Evolutionary conservation across 2,329 filamentous ascomycete species (phyloP).

Genomic region (Xylariaceae sp.): DNA sequence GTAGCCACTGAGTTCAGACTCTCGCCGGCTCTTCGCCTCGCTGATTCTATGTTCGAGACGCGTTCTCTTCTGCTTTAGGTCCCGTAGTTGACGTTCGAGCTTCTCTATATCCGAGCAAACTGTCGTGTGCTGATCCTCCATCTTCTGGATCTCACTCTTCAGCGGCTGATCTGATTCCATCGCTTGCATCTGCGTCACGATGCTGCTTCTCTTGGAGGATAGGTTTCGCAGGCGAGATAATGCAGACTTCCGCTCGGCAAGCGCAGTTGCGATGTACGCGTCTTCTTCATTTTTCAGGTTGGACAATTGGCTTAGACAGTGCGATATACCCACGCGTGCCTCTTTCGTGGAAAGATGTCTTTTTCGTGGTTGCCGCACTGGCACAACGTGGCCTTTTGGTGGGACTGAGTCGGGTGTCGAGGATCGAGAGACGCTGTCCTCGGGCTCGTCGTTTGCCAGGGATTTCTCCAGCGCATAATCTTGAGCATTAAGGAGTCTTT

Average conservation of each 20-base stretch:
- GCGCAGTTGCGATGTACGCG: conserved; percentile 53
- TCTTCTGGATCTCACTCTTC: conserved; percentile 56
- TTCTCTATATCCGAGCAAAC: conserved; percentile 62
- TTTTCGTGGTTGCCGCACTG: conserved; percentile 54
- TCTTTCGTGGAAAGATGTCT: conserved; percentile 54
- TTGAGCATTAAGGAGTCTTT: conserved; percentile 56
- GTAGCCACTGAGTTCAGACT: conserved; percentile 70
- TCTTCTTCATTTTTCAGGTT: conserved; percentile 66
- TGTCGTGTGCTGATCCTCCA: conserved; percentile 50
- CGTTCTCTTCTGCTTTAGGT: conserved; percentile 57
- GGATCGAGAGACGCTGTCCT: conserved; percentile 10
- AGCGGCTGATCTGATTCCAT: conserved; percentile 56
- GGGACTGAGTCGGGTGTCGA: conserved; percentile 14
- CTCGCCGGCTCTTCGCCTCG: conserved; percentile 60
- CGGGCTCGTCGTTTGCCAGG: conserved; percentile 18
- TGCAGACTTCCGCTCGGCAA: conserved; percentile 53
- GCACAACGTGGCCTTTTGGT: conserved; percentile 41
- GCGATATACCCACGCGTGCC: conserved; percentile 62
- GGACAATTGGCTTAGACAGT: conserved; percentile 60
- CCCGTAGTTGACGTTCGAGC: conserved; percentile 60
- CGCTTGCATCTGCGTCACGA: conserved; percentile 47
- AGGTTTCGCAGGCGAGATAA: conserved; percentile 55
- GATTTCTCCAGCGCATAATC: conserved; percentile 47
- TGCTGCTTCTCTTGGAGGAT: conserved; percentile 45
- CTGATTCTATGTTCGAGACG: conserved; percentile 57